phyloP scores from a whole-genome alignment of 2,329 filamentous ascomycete genomes.

The Aspergillus sp. region DNA sequence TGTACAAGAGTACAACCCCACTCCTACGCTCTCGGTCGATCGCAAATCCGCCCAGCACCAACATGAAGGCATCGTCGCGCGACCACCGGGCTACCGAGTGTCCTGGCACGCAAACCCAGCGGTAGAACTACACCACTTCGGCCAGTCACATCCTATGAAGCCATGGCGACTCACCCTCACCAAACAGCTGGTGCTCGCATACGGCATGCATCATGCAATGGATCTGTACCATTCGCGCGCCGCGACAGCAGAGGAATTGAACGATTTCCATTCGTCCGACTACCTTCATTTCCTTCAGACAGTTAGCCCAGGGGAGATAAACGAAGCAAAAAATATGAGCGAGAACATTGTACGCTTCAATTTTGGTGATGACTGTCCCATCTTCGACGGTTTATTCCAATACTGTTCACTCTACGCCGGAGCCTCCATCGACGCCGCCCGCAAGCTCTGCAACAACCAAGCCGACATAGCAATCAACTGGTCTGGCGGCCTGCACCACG shows the following conservation, averaged over 20 bases:
- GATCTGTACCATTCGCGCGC: conserved; percentile 83
- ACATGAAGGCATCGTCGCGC: conserved; percentile 65
- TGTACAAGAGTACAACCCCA: conserved; percentile 51
- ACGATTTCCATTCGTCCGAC: conserved; percentile 80
- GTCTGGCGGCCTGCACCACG: conserved; percentile 95
- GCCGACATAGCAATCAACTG: conserved; percentile 97
- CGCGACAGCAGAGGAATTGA: conserved; percentile 84
- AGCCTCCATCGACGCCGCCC: conserved; percentile 84
- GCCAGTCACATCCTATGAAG: conserved; percentile 97
- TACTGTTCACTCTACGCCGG: conserved; percentile 94
- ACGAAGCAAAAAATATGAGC: conserved; percentile 55
- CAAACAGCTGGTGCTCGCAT: conserved; percentile 90
- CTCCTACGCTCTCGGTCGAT: conserved; percentile 49
- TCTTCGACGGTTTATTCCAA: conserved; percentile 93
- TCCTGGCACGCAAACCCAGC: conserved; percentile 94
- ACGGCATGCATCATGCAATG: conserved; percentile 96
- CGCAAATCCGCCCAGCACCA: conserved; percentile 55
- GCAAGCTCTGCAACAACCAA: conserved; percentile 81
- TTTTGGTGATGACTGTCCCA: conserved; percentile 88
- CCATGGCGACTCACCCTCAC: conserved; percentile 95
- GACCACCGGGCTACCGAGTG: conserved; percentile 83
- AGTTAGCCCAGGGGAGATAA: conserved; percentile 68
- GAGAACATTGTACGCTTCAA: conserved; percentile 68
- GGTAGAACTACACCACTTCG: conserved; percentile 96
- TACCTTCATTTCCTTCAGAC: conserved; percentile 86